Percentiles rank a stretch among this genome's conserved stretches.
Evolutionary conservation across 2,329 filamentous ascomycete species (phyloP).

Genomic region (Cytospora schulzeri): DNA sequence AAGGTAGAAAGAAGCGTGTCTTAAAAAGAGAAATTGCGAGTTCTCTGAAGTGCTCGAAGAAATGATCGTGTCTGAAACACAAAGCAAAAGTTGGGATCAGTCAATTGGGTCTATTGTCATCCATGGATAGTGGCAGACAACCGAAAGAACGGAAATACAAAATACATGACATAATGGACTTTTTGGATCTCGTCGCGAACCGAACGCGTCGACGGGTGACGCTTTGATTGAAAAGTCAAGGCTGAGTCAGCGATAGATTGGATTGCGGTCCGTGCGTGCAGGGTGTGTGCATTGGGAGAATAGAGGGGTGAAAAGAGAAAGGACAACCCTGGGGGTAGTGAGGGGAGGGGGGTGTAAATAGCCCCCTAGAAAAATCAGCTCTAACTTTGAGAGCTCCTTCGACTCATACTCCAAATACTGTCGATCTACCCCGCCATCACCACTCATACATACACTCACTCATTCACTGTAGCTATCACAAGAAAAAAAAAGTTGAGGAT

Average conservation of each 20-base stretch:
- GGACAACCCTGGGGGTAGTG: no score
- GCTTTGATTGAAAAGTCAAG: background rate
- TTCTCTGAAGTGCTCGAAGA: background rate
- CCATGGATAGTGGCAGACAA: background rate
- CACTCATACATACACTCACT: background rate
- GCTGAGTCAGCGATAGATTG: slow-evolving; percentile 4
- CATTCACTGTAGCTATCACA: slow-evolving; percentile 3
- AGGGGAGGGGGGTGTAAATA: slow-evolving; percentile 1
- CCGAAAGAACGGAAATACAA: background rate
- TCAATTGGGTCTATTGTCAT: slow-evolving; percentile 4
- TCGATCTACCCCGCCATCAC: background rate
- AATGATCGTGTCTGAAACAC: background rate
- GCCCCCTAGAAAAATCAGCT: background rate
- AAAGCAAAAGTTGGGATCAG: background rate
- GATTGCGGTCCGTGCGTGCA: no score
- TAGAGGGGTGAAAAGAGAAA: background rate
- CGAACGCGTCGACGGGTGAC: slow-evolving; percentile 13
- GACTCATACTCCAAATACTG: background rate
- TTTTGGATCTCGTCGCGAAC: slow-evolving; percentile 5
- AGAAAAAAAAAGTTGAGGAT: slow-evolving; percentile 11
- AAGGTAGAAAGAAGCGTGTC: background rate
- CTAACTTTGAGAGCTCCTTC: background rate
- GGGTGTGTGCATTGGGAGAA: background rate
- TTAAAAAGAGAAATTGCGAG: background rate
- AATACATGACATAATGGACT: slow-evolving; percentile 22